Percentiles rank a stretch among this genome's conserved stretches.
These are phyloP conservation scores for Mycena sp. DNA, from an alignment of 1,284 basidiomycete genomes.

Conservation along the genomic window DNA sequence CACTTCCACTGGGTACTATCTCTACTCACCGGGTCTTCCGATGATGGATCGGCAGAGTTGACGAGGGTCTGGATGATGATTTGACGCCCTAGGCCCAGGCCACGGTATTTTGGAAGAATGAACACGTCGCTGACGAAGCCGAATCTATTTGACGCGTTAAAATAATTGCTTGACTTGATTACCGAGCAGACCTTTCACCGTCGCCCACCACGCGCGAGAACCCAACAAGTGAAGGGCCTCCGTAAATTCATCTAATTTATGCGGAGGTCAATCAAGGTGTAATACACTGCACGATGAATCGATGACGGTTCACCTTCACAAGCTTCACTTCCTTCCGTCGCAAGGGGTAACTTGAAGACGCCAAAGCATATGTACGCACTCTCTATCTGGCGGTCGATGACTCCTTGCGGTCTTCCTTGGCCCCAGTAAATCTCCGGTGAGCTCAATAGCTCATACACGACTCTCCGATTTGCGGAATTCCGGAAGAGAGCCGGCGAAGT, in stretches of 20 bases:
- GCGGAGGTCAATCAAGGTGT: neutral
- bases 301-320: neutral
- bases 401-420: constrained; percentile 10
- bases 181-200: neutral
- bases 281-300: neutral
- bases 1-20: constrained; percentile 17
- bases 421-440: constrained; percentile 9
- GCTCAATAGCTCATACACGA: neutral
- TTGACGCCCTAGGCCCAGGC: neutral
- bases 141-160: constrained; percentile 8
- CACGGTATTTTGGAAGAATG: constrained; percentile 1
- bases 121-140: constrained; percentile 16
- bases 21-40: constrained; percentile 3
- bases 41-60: neutral
- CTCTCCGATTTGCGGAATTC: constrained; percentile 2
- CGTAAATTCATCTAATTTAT: neutral
- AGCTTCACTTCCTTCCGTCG: neutral
- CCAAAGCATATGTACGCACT: constrained; percentile 9
- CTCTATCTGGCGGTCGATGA: constrained; percentile 10
- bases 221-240: constrained; percentile 3
- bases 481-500: constrained; percentile 12
- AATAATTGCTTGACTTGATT: neutral
- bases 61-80: neutral
- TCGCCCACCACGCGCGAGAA: constrained; percentile 16
- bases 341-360: constrained; percentile 5